phyloP scores from a whole-genome alignment of 164 flowering plant genomes.

The Piper betle region DNA sequence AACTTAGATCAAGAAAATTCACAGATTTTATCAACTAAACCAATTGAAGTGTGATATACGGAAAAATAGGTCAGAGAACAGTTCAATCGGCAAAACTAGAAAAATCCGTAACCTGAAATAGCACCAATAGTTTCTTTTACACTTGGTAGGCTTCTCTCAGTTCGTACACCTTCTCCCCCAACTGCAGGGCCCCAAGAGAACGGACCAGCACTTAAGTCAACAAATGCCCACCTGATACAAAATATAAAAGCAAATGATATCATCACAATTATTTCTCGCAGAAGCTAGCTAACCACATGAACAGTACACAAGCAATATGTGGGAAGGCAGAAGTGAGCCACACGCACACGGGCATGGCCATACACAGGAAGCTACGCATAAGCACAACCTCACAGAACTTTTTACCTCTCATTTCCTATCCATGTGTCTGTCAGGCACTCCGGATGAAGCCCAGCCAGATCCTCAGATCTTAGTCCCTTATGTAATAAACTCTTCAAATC shows the following conservation, averaged over 20 bases:
- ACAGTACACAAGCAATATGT: background rate
- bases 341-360: background rate
- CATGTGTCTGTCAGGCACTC: constrained; percentile 95
- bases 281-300: no score
- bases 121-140: constrained; percentile 86
- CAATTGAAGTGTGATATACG: background rate
- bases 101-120: constrained; percentile 46
- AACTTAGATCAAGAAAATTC: background rate
- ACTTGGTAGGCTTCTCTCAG: constrained; percentile 79
- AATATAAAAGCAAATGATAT: constrained; percentile 5
- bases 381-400: constrained; percentile 13
- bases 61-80: background rate
- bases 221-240: constrained; percentile 77
- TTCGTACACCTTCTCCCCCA: constrained; percentile 99
- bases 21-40: background rate
- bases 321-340: background rate
- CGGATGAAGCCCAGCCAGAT: constrained; percentile 50
- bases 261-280: background rate
- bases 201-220: constrained; percentile 96
- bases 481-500: constrained; percentile 54
- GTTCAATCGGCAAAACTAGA: background rate
- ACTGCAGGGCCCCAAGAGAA: constrained; percentile 99
- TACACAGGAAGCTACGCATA: background rate
- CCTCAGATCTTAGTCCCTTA: constrained; percentile 63
- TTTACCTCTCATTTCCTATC: constrained; percentile 79